Conservation (phyloP, 2,329 filamentous ascomycete species). For the Diaporthe aspalathi region DNA sequence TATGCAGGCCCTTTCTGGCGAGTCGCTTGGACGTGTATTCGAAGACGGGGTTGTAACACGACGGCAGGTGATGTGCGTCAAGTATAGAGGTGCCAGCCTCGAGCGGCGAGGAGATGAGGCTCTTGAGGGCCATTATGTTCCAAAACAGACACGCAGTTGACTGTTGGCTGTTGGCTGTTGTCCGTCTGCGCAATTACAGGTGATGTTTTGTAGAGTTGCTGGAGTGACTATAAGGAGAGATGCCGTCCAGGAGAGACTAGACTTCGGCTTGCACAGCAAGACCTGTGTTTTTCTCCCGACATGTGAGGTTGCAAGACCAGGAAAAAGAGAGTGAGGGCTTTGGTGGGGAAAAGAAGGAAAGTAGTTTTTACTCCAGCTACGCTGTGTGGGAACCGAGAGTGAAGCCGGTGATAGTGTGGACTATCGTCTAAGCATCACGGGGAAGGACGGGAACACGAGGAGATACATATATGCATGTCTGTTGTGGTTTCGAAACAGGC, state of each 20-base stretch:
- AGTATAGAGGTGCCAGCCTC: conserved; percentile 72
- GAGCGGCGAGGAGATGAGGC: conserved; percentile 70
- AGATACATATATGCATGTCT: conserved; percentile 28
- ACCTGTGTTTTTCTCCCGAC: conserved; percentile 1
- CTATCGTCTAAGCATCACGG: background rate
- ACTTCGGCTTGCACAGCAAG: conserved; percentile 36
- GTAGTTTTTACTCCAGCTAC: background rate
- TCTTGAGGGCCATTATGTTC: conserved; percentile 60
- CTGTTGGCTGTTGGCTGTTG: background rate
- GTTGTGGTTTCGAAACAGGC: conserved; percentile 17
- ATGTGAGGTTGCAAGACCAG: background rate
- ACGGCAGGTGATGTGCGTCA: conserved; percentile 67
- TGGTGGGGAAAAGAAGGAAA: background rate
- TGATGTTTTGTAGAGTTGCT: background rate
- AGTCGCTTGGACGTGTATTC: conserved; percentile 69
- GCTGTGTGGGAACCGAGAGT: background rate
- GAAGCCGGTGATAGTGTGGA: background rate
- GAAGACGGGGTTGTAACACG: conserved; percentile 64
- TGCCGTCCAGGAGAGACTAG: conserved; percentile 1
- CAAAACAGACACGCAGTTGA: background rate
- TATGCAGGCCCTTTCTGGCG: conserved; percentile 64
- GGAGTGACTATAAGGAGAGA: background rate
- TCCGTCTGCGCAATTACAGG: background rate
- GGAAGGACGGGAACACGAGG: background rate
- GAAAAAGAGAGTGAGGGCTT: background rate